Evolutionary conservation across 2,329 filamentous ascomycete species (phyloP).

Genomic region (Emmonsia crescens): DNA sequence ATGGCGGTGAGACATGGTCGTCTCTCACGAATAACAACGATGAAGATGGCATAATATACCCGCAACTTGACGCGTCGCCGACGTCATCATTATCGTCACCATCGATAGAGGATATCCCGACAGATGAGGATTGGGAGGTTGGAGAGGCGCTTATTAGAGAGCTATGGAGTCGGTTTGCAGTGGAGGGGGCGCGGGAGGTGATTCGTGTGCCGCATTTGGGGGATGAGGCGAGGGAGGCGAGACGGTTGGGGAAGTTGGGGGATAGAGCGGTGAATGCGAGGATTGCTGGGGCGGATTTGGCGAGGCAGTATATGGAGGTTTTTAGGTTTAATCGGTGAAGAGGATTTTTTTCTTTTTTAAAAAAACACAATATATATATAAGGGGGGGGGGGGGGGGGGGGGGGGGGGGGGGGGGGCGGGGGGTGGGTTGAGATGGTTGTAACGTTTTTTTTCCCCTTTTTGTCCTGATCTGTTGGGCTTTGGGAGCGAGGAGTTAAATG

Average conservation of each 20-base stretch:
- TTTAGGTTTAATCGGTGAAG: slow-evolving; percentile 31
- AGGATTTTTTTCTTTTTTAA: no score
- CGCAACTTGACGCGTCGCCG: background rate
- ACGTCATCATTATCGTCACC: background rate
- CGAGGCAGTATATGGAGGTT: slow-evolving; percentile 37
- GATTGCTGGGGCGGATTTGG: slow-evolving; percentile 30
- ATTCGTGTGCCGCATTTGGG: slow-evolving; percentile 33
- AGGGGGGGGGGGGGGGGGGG: no score
- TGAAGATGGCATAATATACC: background rate
- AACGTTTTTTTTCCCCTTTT: background rate
- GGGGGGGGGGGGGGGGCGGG: no score
- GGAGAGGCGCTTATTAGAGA: slow-evolving; percentile 31
- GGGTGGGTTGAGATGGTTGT: background rate
- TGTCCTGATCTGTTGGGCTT: background rate
- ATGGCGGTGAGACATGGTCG: background rate
- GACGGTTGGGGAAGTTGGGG: slow-evolving; percentile 7
- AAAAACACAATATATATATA: no score
- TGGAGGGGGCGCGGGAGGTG: slow-evolving; percentile 30
- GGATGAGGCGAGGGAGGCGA: slow-evolving; percentile 25
- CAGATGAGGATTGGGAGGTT: slow-evolving; percentile 28
- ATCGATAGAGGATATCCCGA: slow-evolving; percentile 10
- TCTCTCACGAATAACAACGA: background rate
- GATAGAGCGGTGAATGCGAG: slow-evolving; percentile 8
- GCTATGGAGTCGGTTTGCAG: slow-evolving; percentile 30
- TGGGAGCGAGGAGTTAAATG: background rate